Evolutionary conservation across 352 stramenopile genomes (phyloP), one percentile per base, ranked within the genome.

Genomic region (Phytophthora citricola): DNA sequence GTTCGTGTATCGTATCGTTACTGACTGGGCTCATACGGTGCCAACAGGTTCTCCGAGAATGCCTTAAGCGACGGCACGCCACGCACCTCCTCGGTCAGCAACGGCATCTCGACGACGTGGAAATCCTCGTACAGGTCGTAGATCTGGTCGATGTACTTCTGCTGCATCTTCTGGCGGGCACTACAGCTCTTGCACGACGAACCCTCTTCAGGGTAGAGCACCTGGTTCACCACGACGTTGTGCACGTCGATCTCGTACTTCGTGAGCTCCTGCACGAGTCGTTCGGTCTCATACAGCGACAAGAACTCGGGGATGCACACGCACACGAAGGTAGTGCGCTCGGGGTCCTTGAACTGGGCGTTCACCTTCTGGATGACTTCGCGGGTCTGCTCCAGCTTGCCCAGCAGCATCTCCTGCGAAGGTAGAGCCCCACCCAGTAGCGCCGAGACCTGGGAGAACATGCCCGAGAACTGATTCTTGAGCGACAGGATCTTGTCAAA

Each of bases 61-160:
- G 85, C 73, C 61, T 91, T 95, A 22, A 99, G 82, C 63, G 95
- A 91, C 31, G 97, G 91, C n/a, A 97, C 89, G 52, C 97, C 97
- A 49, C 97, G 90, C 70, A 99, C 98, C 81, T 99, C 98, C 67
- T 99, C 95, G 73, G 98, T 98, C 67, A 99, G 83, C 51, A 99
- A 81, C 22, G 98, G 98, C 96, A 99, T 99, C 66, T 99, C 88
- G 4, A 98, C 88, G n/a, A 99, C 97, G 81, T 99, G 97, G 74
- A 99, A 99, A 69, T 99, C 97, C 69, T 93, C 87, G 80, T 99
- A 99, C 36, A 99, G 79, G 81, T 99, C 97, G 79, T 99, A 99
- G 76, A 99, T 99, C 83, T 99, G 97, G 64, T 98, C 96, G 69
- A 99, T 99, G 85, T 99, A 99, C 81, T 99, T 99, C 80, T 99